Percentiles rank a stretch among this genome's conserved stretches.
Evolutionary conservation across 805 yeast genomes (phyloP).

Genomic region (Metschnikowia corniflorae): DNA sequence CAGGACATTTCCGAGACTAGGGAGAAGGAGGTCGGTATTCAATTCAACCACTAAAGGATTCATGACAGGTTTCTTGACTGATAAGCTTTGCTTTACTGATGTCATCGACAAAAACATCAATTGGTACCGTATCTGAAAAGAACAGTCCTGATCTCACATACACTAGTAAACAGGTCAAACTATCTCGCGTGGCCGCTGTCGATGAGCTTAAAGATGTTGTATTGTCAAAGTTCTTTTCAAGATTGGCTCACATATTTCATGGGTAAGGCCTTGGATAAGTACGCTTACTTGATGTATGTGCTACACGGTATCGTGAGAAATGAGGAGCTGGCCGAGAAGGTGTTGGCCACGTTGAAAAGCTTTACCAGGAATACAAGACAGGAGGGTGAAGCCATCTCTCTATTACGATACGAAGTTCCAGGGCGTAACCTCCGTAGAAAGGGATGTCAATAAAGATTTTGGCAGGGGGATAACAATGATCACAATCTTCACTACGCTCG

Average conservation of each 20-base stretch:
- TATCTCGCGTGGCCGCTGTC: slow-evolving; percentile 44
- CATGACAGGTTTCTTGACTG: slow-evolving; percentile 45
- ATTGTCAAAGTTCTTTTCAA: slow-evolving; percentile 38
- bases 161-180: slow-evolving; percentile 40
- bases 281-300: slow-evolving; percentile 52
- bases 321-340: slow-evolving; percentile 31
- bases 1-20: too few species aligned
- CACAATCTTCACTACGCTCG: slow-evolving; percentile 89
- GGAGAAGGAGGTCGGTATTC: too few species aligned
- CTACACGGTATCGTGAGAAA: slow-evolving; percentile 47
- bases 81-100: slow-evolving; percentile 35
- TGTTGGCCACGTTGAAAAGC: slow-evolving; percentile 35
- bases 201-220: slow-evolving; percentile 40
- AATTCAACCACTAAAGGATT: slow-evolving; percentile 54
- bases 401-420: slow-evolving; percentile 53
- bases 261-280: slow-evolving; percentile 43
- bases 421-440: slow-evolving; percentile 55
- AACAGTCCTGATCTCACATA: slow-evolving; percentile 31
- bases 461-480: slow-evolving; percentile 77
- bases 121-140: slow-evolving; percentile 45
- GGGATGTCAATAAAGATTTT: slow-evolving; percentile 46
- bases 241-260: slow-evolving; percentile 45
- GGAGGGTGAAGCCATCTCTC: slow-evolving; percentile 45
- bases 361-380: slow-evolving; percentile 39
- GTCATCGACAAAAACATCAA: slow-evolving; percentile 36